Evolutionary conservation across 1,284 basidiomycete genomes (phyloP), one percentile per base, ranked within the genome.

Genomic region (Cutaneotrichosporon spelunceum): DNA sequence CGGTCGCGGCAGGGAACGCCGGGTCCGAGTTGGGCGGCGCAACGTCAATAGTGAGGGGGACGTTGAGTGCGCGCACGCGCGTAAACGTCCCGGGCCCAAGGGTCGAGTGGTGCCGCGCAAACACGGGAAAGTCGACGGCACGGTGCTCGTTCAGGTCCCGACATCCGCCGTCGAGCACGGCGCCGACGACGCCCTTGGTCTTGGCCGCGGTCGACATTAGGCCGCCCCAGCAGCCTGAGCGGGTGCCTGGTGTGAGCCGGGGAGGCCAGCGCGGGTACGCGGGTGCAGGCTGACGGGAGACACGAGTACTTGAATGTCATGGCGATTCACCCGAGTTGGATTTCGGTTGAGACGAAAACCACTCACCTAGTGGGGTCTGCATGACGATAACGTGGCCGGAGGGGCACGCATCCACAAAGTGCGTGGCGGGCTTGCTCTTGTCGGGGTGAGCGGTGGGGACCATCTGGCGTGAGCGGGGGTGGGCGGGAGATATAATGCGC

Each of bases 71-170:
- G 2, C 89, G 87, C 0, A 91, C 88, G 9, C 92, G 86, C 2
- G 91, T 92, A 72, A 93, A 95, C 4, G 90, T 86, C 13, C 86
- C 87, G 76, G 94, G 92, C 13, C 94, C 94, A 7, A 97, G 83
- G 3, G 69, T 72, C 10, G 69, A 67, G 55, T 73, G 70, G 27
- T 58, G 56, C 45, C 66, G 63, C 24, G 73, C 75, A 34, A 72
- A 75, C 10, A 77, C 71, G 21, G 75, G 74, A 62, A 80, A 81
- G 2, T 62, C 67, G 3, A 78, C 65, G 49, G 73, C 72, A 33
- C 79, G 66, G 60, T 81, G 80, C 66, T 82, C 81, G 23, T 66
- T 60, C 45, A 82, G 62, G 68, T 82, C 81, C 5, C 81, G 68
- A 66, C 79, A 80, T 21, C 79, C 68, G 4, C 80, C 81, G 64